phyloP scores from a whole-genome alignment of 306 rosid species.

The Sindora glabra region DNA sequence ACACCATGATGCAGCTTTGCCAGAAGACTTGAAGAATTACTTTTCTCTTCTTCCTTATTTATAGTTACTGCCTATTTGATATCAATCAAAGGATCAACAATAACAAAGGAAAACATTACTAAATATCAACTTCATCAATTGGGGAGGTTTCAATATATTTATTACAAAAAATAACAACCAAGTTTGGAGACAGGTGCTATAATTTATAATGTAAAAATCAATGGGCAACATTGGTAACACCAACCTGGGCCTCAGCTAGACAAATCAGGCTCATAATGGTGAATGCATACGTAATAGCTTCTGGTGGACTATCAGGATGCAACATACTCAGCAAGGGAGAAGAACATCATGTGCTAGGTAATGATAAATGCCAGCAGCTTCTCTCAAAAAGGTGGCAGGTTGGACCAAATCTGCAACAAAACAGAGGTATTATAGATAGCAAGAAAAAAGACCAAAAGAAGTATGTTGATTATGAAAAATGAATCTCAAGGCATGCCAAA shows the following conservation, averaged over 20 bases:
- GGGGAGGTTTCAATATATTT: not conserved
- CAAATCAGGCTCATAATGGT: conserved; percentile 59
- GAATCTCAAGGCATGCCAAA: conserved; percentile 32
- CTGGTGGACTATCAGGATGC: conserved; percentile 54
- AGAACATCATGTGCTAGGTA: conserved; percentile 54
- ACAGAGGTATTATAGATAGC: conserved; percentile 8
- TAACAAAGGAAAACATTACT: not conserved
- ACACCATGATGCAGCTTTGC: conserved; percentile 74
- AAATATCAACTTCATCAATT: not conserved
- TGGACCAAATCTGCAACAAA: conserved; percentile 50
- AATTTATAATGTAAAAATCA: too few relatives aligned
- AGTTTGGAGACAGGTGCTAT: too few relatives aligned
- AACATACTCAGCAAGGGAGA: conserved; percentile 27
- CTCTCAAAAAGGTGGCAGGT: conserved; percentile 53
- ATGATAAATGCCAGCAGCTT: conserved; percentile 77
- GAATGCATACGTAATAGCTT: conserved; percentile 42
- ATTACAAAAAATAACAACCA: too few relatives aligned
- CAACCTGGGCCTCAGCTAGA: conserved; percentile 83
- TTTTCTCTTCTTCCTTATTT: conserved; percentile 71
- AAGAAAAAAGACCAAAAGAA: not conserved
- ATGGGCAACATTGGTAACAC: too few relatives aligned
- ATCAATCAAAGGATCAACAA: conserved; percentile 6
- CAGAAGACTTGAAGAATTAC: conserved; percentile 48
- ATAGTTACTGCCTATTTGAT: conserved; percentile 54
- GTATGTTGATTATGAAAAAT: not conserved